phyloP scores from a whole-genome alignment of 108 stramenopile species.

The Cyclotella cryptica region DNA sequence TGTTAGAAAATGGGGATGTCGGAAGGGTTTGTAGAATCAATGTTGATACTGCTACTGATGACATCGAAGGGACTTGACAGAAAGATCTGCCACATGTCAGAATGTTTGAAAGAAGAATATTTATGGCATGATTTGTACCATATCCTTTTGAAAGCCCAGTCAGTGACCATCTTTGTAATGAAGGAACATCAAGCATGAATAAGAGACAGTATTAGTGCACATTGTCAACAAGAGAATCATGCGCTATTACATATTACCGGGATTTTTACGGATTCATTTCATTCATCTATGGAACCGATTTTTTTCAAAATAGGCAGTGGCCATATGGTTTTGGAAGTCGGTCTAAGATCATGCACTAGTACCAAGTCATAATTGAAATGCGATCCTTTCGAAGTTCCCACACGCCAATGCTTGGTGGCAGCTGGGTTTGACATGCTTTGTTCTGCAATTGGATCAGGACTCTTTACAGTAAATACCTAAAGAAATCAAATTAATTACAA shows the following conservation, averaged over 20 bases:
- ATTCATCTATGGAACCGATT: no score
- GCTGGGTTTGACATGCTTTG: not conserved
- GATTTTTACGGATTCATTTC: no score
- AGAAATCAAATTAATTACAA: no score
- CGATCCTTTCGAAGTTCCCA: not conserved
- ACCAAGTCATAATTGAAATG: no score
- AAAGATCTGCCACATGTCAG: not conserved
- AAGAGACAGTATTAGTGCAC: not conserved
- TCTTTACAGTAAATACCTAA: no score
- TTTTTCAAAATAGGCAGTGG: no score
- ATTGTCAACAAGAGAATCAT: not conserved
- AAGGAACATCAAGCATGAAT: not conserved
- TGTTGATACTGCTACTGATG: not conserved
- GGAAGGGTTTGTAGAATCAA: slow-evolving; percentile 16
- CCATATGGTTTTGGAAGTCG: not conserved
- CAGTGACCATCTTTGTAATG: not conserved
- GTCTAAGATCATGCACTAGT: not conserved
- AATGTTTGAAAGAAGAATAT: not conserved
- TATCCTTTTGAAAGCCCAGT: not conserved
- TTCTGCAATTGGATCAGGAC: not conserved
- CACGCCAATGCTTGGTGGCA: not conserved
- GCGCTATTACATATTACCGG: no score
- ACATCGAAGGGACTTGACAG: not conserved
- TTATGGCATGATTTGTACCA: not conserved
- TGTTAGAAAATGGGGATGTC: slow-evolving; percentile 24